These are phyloP conservation scores for Penicillium psychrosexuale DNA, from an alignment of 2,329 filamentous ascomycete species.

Conservation along the genomic window DNA sequence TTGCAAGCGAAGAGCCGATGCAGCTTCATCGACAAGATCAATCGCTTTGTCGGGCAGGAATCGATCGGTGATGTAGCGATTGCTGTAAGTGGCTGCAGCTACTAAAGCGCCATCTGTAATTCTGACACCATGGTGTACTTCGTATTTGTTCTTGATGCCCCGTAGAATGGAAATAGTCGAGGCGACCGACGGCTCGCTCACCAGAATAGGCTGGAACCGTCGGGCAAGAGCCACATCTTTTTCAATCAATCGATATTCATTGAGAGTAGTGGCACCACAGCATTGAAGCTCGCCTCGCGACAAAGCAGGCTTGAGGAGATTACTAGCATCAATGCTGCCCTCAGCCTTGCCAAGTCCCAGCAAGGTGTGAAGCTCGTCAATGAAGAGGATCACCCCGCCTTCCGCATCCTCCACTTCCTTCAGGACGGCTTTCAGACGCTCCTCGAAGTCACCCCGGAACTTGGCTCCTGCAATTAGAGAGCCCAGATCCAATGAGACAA, in stretches of 20 bases:
- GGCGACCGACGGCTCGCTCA: constrained; percentile 86
- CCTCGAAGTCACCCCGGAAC: constrained; percentile 93
- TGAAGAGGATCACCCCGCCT: constrained; percentile 87
- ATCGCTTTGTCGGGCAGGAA: constrained; percentile 97
- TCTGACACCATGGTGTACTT: constrained; percentile 92
- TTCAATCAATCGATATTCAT: constrained; percentile 89
- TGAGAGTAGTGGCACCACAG: constrained; percentile 89
- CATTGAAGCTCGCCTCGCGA: constrained; percentile 90
- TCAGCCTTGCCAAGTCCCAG: constrained; percentile 92
- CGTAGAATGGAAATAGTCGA: constrained; percentile 94
- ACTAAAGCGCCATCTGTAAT: constrained; percentile 92
- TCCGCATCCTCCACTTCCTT: constrained; percentile 87
- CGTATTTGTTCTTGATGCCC: constrained; percentile 96
- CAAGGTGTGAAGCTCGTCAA: constrained; percentile 89
- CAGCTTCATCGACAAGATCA: constrained; percentile 92
- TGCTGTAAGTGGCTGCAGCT: constrained; percentile 85
- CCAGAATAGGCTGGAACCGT: constrained; percentile 88
- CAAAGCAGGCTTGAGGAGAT: constrained; percentile 89
- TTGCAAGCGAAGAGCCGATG: constrained; percentile 82
- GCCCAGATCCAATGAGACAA: constrained; percentile 83
- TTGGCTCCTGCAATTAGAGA: constrained; percentile 94
- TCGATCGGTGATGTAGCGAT: constrained; percentile 93
- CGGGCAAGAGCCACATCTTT: constrained; percentile 92
- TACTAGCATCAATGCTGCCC: constrained; percentile 94
- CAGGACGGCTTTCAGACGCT: constrained; percentile 83